These are phyloP conservation scores for Panaeolus papilionaceus DNA, from an alignment of 768 basidiomycete species.

Conservation along the genomic window DNA sequence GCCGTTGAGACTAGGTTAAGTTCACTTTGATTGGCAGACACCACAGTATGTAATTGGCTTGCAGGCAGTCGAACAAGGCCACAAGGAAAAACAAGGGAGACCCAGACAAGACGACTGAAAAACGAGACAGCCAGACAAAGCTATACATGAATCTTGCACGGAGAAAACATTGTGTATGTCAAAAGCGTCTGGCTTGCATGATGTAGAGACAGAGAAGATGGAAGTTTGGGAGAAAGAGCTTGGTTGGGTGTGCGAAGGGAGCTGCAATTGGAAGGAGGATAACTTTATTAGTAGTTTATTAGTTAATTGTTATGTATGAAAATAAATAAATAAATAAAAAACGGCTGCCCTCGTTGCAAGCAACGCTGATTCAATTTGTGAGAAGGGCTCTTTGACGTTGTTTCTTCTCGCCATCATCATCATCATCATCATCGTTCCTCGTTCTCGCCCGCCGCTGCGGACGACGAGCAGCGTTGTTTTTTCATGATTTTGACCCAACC, in stretches of 20 bases:
- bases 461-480: not conserved
- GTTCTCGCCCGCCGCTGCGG: not conserved
- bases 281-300: no score
- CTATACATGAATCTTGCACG: no score
- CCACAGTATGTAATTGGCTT: no score
- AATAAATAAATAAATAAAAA: not conserved
- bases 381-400: not conserved
- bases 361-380: not conserved
- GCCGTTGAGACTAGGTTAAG: no score
- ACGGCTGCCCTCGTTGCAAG: not conserved
- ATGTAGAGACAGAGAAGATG: not conserved
- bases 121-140: no score
- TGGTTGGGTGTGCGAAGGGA: not conserved
- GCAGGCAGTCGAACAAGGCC: no score
- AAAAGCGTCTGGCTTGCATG: not conserved
- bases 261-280: not conserved
- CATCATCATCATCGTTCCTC: not conserved
- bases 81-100: no score
- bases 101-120: no score
- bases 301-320: no score
- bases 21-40: no score
- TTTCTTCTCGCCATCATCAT: slow-evolving; percentile 1
- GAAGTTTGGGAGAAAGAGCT: not conserved
- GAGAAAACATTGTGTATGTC: not conserved
- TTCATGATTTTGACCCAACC: not conserved